Evolutionary conservation across 1,284 basidiomycete species (phyloP).

Genomic region (Puccinia coronata): DNA sequence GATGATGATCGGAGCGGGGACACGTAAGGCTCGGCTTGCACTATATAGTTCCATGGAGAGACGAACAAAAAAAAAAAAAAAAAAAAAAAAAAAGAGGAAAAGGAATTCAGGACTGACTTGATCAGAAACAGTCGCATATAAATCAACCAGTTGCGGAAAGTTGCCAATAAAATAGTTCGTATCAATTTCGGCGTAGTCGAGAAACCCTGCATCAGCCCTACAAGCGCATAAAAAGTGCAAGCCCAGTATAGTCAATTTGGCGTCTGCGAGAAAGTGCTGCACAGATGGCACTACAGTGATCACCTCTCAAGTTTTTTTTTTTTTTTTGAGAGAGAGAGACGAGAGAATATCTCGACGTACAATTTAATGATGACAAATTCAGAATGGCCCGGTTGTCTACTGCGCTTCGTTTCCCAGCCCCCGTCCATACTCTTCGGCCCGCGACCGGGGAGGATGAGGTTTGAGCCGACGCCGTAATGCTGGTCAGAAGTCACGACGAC

Average conservation of each 20-base stretch:
- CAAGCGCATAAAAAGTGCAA: constrained; percentile 52
- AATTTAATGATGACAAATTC: constrained; percentile 90
- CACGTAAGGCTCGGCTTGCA: background rate
- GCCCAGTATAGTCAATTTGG: background rate
- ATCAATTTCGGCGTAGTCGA: constrained; percentile 83
- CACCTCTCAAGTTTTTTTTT: background rate
- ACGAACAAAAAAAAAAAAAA: too few relatives aligned
- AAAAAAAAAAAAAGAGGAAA: too few relatives aligned
- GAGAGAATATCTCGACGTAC: constrained; percentile 62
- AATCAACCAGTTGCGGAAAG: constrained; percentile 82
- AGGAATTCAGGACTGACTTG: constrained; percentile 60
- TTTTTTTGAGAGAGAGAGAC: background rate
- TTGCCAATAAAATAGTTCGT: constrained; percentile 96
- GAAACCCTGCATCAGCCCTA: constrained; percentile 60
- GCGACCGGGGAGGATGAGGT: constrained; percentile 86
- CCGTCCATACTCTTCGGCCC: constrained; percentile 77
- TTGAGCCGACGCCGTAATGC: constrained; percentile 88
- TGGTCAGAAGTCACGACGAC: constrained; percentile 75
- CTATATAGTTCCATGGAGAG: constrained; percentile 50
- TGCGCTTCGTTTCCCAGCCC: constrained; percentile 96
- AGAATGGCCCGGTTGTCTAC: constrained; percentile 73
- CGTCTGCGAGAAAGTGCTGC: background rate
- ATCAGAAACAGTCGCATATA: constrained; percentile 68
- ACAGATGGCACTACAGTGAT: background rate
- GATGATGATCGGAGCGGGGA: constrained; percentile 2